Base-by-base conservation (phyloP, 305 asterid species). In the Solanum hybrid region DNA sequence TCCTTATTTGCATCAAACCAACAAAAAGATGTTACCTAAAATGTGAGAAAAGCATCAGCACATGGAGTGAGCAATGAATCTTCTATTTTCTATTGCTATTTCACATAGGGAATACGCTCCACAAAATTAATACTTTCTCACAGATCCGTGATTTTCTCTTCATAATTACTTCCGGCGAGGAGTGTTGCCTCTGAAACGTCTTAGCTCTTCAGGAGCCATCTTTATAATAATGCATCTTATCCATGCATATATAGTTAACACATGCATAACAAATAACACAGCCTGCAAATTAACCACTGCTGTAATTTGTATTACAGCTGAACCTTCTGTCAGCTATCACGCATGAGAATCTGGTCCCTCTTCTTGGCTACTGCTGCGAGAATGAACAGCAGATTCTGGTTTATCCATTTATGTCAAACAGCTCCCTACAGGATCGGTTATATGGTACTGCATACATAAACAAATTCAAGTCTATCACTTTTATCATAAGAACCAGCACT, bases 351-450 rank as follows among this genome's bases (percentile, higher is more conserved):
- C 92, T 97, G 92, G 97, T 97, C 42, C 98, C 96, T 67, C 95
- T 97, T 88, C 93, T 96, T 88, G 99, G 95, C 89, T 97, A 94
- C 91, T 97, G 99, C 92, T 94, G 96, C 13, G 99, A 97, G 92
- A 96, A 94, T 73, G 99, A 97, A 92, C 99, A 97, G 80, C 98
- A 97, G 89, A 97, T 95, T 89, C 98, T 96, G 84, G 98, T 97
- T 90, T 97, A 96, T 91, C 99, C 99, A 36, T 97, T 95, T 92
- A 97, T 97, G 99, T 97, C 99, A 22, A 97, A 94, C 73, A 94
- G 94, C 82, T 94, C 95, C 89, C 95, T 97, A 89, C 99, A 97
- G 89, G 99, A 97, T 92, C 97, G 98, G 89, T 94, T 97, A 88
- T 97, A 97, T 71, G 99, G 99, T 97, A 96, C 81, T 42, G 39